Evolutionary conservation across 352 stramenopile species (phyloP), one percentile per base, ranked within the genome.

Genomic region (Phytopythium aichiense): DNA sequence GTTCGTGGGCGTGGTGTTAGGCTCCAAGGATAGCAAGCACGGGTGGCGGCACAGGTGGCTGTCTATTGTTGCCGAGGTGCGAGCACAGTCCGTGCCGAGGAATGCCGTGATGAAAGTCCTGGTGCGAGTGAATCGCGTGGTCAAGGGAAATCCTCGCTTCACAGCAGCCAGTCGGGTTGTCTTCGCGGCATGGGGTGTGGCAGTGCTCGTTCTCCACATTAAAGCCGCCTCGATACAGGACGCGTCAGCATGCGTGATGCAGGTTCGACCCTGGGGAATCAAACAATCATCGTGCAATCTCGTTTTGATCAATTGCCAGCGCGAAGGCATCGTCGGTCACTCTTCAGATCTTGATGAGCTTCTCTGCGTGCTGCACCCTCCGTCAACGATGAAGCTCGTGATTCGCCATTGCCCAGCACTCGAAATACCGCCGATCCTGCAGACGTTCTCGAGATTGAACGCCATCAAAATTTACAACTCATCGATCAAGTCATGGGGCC

Each of bases 321-420:
- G 40, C 30, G 54, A 60, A 2, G 23, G 43, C 5, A 58, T 63
- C 1, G 67, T 13, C 42, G 68, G 67, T 37, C 18, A 13, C 0
- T 25, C 20, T 7, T 38, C 15, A 1, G 68, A 81, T 25, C 25
- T 75, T 37, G 50, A 56, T 22, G 25, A 28, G 25, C 35, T 68
- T 7, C 68, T 77, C n/a, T 23, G 16, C 3, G 12, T 25, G 3
- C 49, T 85, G 28, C 65, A 85, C 22, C 43, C 38, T 0, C 18
- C 22, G 7, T 70, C 67, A 6, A 57, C 77, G 2, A 45, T 46
- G 16, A 46, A 72, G 4, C 50, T 87, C 16, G 60, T 73, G 12
- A 63, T 86, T 12, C 72, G 73, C 9, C 71, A 89, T 33, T 87
- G 75, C 30, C 46, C 62, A 1, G 7, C 11, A 2, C 20, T 59